Conservation (phyloP, 495 filamentous ascomycete genomes). For the Cetradonia linearis region DNA sequence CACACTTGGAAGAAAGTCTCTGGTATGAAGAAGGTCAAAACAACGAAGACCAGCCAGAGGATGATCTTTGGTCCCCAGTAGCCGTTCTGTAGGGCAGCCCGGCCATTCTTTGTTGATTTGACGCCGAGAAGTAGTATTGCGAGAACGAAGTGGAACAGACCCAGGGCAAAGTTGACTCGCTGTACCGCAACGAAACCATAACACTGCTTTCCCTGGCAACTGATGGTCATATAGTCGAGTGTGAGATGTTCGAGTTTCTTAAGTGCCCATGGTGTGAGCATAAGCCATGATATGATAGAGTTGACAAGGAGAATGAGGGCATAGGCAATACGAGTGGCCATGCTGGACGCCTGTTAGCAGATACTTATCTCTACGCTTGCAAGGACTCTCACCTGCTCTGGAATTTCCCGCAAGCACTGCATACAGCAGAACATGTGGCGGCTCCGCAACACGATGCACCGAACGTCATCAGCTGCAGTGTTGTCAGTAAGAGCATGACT, state of each 20-base stretch:
- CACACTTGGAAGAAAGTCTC: constrained; percentile 91
- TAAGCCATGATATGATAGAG: constrained; percentile 94
- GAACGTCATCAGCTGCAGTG: constrained; percentile 57
- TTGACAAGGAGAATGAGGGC: constrained; percentile 92
- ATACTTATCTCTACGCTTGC: background rate
- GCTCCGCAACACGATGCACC: constrained; percentile 86
- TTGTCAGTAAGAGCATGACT: constrained; percentile 23
- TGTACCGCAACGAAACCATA: constrained; percentile 94
- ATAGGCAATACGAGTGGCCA: constrained; percentile 95
- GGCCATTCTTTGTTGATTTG: constrained; percentile 71
- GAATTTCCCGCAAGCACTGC: constrained; percentile 90
- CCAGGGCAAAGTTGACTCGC: constrained; percentile 93
- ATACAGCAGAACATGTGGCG: constrained; percentile 88
- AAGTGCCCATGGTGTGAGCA: constrained; percentile 98
- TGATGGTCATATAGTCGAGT: constrained; percentile 89
- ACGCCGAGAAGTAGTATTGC: constrained; percentile 80
- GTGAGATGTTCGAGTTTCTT: constrained; percentile 87
- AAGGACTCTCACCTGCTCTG: constrained; percentile 64
- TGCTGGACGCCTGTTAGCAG: constrained; percentile 41
- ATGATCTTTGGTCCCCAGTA: constrained; percentile 86
- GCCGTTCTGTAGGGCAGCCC: constrained; percentile 86
- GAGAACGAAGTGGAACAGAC: constrained; percentile 81
- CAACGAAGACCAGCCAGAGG: constrained; percentile 75
- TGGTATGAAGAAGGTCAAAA: constrained; percentile 89
- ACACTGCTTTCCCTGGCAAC: constrained; percentile 81